Base-by-base conservation (phyloP, 2,329 filamentous ascomycete species). In the Colletotrichum lentis region DNA sequence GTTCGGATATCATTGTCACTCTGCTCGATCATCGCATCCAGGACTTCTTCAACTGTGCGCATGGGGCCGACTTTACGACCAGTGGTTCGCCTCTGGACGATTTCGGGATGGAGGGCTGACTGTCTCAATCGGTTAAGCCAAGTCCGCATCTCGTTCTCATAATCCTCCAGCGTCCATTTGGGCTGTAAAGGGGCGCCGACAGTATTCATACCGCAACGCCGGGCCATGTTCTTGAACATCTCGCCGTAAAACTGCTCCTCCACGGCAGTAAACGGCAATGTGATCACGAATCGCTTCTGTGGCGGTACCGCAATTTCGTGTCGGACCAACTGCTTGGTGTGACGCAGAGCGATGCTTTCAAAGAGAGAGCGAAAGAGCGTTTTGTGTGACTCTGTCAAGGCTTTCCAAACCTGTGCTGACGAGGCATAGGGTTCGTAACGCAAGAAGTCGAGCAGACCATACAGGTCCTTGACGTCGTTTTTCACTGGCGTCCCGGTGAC, bases 1-100 rank as follows among this genome's bases (percentile, higher is more conserved):
- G 84, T 79, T 59, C 90, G 86, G 64, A 95, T 86, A 1, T 80
- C 76, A 6, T 82, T 82, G 65, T 95, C 91, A 50, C 91, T 94
- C 74, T 95, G 90, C 63, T 97, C 93, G 66, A 97, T 90, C 95
- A 99, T 97, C 5, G 90, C 89, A 71, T 93, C 90, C 12, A 99
- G 82, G 1, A 98, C 95, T 77, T 98, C 92, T 20, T 90, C 87
- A 1, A 97, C 90, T 0, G 94, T 96, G 14, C 92, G 86, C 71
- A 97, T 83, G 0, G 92, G 90, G 0, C 87, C 89, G 61, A 83
- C 84, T 56, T 84, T 87, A 52, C 86, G 84, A 1, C 90, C 90
- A 6, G 92, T 78, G 0, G 86, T 85, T 69, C 85, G 86, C 16
- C 90, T 84, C 39, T 86, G 86, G 11, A 84, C 84, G 49, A 97